A percentile compares a stretch with the other conserved stretches of the same genome.
phyloP scores from a whole-genome alignment of 345 rosid genomes.

The Leavenworthia alabamica region DNA sequence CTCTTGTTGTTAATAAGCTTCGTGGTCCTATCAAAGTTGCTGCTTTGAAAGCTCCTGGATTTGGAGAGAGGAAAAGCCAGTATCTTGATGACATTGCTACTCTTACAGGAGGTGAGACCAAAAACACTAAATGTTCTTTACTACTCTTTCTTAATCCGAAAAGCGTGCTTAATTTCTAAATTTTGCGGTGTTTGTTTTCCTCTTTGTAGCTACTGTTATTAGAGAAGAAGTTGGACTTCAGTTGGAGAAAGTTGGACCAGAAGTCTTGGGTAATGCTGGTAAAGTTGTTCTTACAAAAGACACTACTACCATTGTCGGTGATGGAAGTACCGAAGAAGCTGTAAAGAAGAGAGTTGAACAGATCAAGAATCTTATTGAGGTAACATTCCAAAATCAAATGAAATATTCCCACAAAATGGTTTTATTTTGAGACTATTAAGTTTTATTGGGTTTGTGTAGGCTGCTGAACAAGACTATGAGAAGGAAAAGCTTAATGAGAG shows the following conservation, averaged over 20 bases:
- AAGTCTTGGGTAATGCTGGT: constrained; percentile 80
- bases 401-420: background rate
- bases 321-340: constrained; percentile 89
- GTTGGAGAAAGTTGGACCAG: constrained; percentile 76
- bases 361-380: constrained; percentile 82
- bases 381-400: background rate
- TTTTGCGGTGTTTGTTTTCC: background rate
- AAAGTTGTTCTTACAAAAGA: constrained; percentile 95
- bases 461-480: constrained; percentile 87
- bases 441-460: constrained; percentile 34
- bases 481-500: constrained; percentile 92
- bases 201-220: constrained; percentile 47
- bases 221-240: constrained; percentile 92
- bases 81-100: constrained; percentile 91
- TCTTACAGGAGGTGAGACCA: constrained; percentile 49
- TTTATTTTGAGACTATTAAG: background rate
- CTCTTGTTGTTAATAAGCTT: constrained; percentile 84
- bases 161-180: background rate
- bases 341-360: constrained; percentile 86
- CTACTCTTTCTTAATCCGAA: background rate
- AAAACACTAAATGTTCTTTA: background rate
- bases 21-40: constrained; percentile 83
- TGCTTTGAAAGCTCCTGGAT: constrained; percentile 91
- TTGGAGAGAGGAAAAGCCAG: constrained; percentile 86
- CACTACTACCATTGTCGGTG: constrained; percentile 78